Base-by-base conservation (phyloP, 2,329 filamentous ascomycete genomes). In the Gliomastix tumulicola region DNA sequence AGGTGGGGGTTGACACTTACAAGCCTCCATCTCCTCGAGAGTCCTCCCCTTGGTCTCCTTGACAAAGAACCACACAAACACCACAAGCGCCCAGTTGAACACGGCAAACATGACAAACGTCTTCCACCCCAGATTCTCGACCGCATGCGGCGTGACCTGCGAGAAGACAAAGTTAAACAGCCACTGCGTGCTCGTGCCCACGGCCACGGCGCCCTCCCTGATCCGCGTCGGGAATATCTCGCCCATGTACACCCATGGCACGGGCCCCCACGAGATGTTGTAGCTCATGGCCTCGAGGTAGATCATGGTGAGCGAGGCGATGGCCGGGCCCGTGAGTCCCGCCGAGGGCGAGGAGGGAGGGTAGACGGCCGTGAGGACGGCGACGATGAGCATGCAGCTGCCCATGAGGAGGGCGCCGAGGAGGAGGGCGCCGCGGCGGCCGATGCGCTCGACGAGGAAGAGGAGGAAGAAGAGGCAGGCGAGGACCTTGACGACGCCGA, bases 161-260 rank as follows among this genome's bases (percentile, higher is more conserved):
- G 61, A 56, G 49, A 71, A 68, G 20, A 65, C 55, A 51, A 71
- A 74, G 50, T 71, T 72, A 50, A 64, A 70, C 3, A 68, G 51
- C 69, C 68, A 74, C 44, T 74, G 68, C 0, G 65, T 66, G 1
- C 64, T 56, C 6, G 68, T 69, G 9, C 65, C 68, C 21, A 69
- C 56, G n/a, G 67, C 65, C 21, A 70, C 63, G 8, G 68, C 69
- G 5, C 62, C 55, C 35, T 71, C 69, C 11, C 71, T 63, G 32
- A 74, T 65, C 6, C 69, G 55, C 1, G 60, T 64, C 0, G 70
- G 68, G 44, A 74, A 75, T 40, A 75, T 71, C 41, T 69, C 59
- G 18, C 53, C 51, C 41, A 66, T 59, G 46, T 72, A 74, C 35
- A 58, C 55, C 69, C 70, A 75, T 13, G 67, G 63, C 4, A 74